Base-by-base conservation (phyloP, 805 yeast genomes). In the Candida jianshihensis region DNA sequence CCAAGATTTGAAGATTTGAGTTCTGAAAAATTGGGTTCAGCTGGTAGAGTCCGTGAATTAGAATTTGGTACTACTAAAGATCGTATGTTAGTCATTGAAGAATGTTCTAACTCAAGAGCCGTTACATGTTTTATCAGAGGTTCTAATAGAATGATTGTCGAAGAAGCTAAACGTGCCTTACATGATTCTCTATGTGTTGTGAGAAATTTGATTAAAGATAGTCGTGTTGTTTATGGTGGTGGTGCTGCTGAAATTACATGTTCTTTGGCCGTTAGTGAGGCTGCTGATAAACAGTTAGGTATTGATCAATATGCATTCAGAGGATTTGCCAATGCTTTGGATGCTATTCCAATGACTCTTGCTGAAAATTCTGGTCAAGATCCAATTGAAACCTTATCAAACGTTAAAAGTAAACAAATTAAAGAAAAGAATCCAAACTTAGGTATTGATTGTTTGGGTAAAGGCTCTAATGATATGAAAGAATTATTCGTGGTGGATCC, bases 251-350 rank as follows among this genome's bases (percentile, higher is more conserved):
- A 92, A 66, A 79, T 92, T 36, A 73, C 96, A 3, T 83, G 95
- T 68, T 88, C 97, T 12, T 65, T 92, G 49, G 94, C 92, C 14
- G 95, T 92, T 13, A 70, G 87, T 39, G 85, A 81, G 34, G 95
- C 83, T 46, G 97, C 97, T 34, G 96, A 90, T 60, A 78, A 75
- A 55, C 95, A 85, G 62, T 80, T 80, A 51, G 97, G 97, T 39
- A 90, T 90, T 44, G 97, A 90, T 53, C 98, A 94, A 68, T 92
- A 92, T 59, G 97, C 97, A 1, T 87, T 92, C 78, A 79, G 97
- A 56, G 95, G 96, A 1, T 92, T 92, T 61, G 74, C 97, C 7
- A 73, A 73, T 43, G 97, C 98, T 10, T 68, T 92, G 53, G 98
- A 92, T 60, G 75, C 77, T 33, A 81, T 92, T 42, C 97, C 97